Conservation (phyloP, 1,284 basidiomycete species). For the Fomitopsis pinicola region DNA sequence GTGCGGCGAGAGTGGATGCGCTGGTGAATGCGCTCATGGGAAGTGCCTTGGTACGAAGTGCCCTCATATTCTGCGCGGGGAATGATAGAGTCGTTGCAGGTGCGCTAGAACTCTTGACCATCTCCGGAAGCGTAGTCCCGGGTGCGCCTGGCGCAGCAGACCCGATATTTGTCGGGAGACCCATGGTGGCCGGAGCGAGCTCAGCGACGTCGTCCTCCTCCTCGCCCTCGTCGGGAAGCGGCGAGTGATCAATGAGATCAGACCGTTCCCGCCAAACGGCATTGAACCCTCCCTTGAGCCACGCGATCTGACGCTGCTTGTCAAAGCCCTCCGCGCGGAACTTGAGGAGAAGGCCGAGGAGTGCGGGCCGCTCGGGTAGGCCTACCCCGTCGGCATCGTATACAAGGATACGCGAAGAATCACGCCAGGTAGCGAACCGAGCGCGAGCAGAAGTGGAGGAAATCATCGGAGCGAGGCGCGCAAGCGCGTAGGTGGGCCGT, state of each 20-base stretch:
- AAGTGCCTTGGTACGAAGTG: conserved; percentile 56
- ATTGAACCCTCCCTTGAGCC: conserved; percentile 80
- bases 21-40: conserved; percentile 63
- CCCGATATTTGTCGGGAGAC: background rate
- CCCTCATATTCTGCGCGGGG: conserved; percentile 13
- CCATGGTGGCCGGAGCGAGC: background rate
- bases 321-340: conserved; percentile 70
- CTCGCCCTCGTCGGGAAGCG: conserved; percentile 40
- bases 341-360: conserved; percentile 81
- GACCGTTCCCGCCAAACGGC: conserved; percentile 56
- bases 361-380: conserved; percentile 63
- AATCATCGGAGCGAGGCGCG: conserved; percentile 74
- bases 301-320: conserved; percentile 54
- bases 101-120: conserved; percentile 14
- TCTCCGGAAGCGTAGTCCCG: background rate
- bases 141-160: background rate
- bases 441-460: conserved; percentile 50
- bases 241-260: conserved; percentile 48
- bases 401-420: conserved; percentile 63
- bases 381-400: conserved; percentile 74
- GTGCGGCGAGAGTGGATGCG: conserved; percentile 40
- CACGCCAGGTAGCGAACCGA: conserved; percentile 57
- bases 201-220: conserved; percentile 41
- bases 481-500: conserved; percentile 77
- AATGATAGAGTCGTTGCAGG: conserved; percentile 6